A percentile compares a stretch with the other conserved stretches of the same genome.
phyloP scores from a whole-genome alignment of 176 grass and related monocot species.

The Aegilops umbellulata region DNA sequence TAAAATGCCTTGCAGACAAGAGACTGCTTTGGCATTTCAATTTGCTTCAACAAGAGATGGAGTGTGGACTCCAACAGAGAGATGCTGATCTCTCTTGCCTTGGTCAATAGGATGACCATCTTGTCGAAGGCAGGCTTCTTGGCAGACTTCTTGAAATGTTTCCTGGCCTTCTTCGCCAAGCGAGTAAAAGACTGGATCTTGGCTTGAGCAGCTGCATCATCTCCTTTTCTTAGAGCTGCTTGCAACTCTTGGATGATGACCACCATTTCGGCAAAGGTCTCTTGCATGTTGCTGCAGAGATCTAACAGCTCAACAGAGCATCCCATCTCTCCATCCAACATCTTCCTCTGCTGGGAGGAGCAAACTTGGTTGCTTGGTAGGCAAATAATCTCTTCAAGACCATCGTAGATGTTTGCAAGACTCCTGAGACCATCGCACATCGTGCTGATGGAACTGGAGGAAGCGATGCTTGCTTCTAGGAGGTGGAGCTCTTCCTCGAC shows the following conservation, averaged over 20 bases:
- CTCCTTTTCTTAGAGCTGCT: slow-evolving; percentile 25
- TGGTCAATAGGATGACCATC: background rate
- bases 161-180: slow-evolving; percentile 14
- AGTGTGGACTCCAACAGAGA: slow-evolving; percentile 15
- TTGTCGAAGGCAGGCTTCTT: background rate
- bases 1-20: slow-evolving; percentile 24
- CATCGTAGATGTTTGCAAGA: too few species aligned
- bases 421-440: too few species aligned
- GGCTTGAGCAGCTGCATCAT: background rate
- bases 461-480: too few species aligned
- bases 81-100: slow-evolving; percentile 7
- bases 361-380: slow-evolving; percentile 4
- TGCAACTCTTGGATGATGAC: slow-evolving; percentile 24
- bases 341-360: slow-evolving; percentile 38
- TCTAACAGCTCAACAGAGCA: slow-evolving; percentile 38
- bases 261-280: slow-evolving; percentile 26
- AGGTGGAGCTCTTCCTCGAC: too few species aligned
- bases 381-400: too few species aligned
- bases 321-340: slow-evolving; percentile 46
- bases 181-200: slow-evolving; percentile 12
- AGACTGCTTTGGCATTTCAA: background rate
- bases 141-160: slow-evolving; percentile 22
- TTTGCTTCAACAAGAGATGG: slow-evolving; percentile 22
- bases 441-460: too few species aligned
- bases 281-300: slow-evolving; percentile 33